phyloP scores from a whole-genome alignment of 2,329 filamentous ascomycete genomes.

The Spiromastix sp. region DNA sequence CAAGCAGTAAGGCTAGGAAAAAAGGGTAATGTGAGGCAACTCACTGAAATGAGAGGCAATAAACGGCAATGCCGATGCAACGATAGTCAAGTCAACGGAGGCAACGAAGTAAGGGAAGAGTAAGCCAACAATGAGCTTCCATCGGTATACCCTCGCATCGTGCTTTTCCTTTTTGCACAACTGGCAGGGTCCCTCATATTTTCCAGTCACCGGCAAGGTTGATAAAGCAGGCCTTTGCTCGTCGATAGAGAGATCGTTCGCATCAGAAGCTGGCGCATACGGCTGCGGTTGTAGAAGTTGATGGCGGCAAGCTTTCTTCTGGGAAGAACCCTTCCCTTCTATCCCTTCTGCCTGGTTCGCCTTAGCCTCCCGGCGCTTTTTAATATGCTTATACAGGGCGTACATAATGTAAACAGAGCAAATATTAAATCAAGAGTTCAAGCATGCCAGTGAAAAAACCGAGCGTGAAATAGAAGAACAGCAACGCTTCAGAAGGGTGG shows the following conservation, averaged over 20 bases:
- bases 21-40: neutral
- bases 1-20: neutral
- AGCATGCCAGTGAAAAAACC: no score
- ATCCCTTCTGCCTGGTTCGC: neutral
- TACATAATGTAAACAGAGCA: slow-evolving; percentile 3
- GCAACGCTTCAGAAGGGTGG: no score
- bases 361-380: slow-evolving; percentile 1
- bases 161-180: slow-evolving; percentile 25
- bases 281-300: slow-evolving; percentile 5
- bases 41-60: slow-evolving; percentile 56
- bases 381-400: slow-evolving; percentile 1
- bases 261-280: no score
- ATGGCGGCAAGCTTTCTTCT: slow-evolving; percentile 9
- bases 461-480: no score
- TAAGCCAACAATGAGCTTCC: slow-evolving; percentile 50
- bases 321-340: no score
- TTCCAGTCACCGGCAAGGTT: no score
- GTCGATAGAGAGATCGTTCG: neutral
- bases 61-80: slow-evolving; percentile 49
- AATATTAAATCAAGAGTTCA: no score
- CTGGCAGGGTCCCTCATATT: slow-evolving; percentile 10
- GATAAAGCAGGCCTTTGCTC: neutral
- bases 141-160: slow-evolving; percentile 38
- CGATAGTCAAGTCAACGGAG: slow-evolving; percentile 54
- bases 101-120: slow-evolving; percentile 52